Base-by-base conservation (phyloP, 2,329 filamentous ascomycete species). In the Aspergillus tamarii region DNA sequence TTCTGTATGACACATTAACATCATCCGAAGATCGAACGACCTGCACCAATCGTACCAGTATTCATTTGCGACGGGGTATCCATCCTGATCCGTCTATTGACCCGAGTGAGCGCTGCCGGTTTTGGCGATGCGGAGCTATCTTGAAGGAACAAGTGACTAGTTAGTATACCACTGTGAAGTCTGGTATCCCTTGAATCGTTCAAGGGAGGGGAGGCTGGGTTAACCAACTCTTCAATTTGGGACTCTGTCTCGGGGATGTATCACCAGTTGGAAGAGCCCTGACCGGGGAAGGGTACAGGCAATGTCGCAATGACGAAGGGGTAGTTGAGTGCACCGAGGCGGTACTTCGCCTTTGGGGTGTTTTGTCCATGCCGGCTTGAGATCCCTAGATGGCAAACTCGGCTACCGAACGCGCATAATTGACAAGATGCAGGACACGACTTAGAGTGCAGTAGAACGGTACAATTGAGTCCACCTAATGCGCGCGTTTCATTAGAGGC, bases 31-130 rank as follows among this genome's bases (percentile, higher is more conserved):
- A 46, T 14, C 30, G 21, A 12, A 28, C 53, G 30, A 26, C 32
- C 45, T 28, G n/a, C 59, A 48, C 19, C 36, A 32, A 55, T 59
- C 66, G 61, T 64, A 72, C 70, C 68, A 61, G 59, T 61, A 32
- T 61, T 69, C 50, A 66, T 67, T 36, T 63, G 69, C 28, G 73
- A 74, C 30, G 73, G 70, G 28, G 72, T 74, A 60, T 74, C 71
- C 75, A 77, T 77, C 55, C 70, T 67, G 59, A 57, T 56, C 62
- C 66, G 67, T 41, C 73, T 73, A 63, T 77, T 77, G 46, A 76
- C 70, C 52, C 74, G 75, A 39, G 67, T 67, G 52, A 77, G 65
- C 23, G 74, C 73, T 39, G 67, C 69, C 58, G 75, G 74, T 48
- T 72, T 69, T 43, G 69, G 70, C 61, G 70, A 70, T 19, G 70